phyloP scores from a whole-genome alignment of 2,329 filamentous ascomycete genomes.

The Xylaria sp. region DNA sequence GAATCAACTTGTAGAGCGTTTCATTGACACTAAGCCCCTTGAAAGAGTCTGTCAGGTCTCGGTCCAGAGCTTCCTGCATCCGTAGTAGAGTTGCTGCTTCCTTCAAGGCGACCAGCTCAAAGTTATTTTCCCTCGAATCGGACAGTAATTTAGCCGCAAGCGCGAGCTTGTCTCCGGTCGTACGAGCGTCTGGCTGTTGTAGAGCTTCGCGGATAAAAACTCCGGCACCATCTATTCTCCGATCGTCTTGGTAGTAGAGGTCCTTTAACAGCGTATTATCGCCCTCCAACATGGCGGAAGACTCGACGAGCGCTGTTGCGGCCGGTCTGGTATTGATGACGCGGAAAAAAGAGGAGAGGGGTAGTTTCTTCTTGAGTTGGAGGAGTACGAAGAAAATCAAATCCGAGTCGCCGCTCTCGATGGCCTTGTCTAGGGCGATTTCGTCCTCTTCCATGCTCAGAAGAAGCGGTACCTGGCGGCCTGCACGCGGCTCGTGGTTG shows the following conservation, averaged over 20 bases:
- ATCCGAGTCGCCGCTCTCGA: constrained; percentile 95
- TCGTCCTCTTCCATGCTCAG: constrained; percentile 96
- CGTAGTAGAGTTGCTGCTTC: constrained; percentile 83
- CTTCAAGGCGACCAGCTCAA: constrained; percentile 79
- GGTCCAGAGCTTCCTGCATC: constrained; percentile 88
- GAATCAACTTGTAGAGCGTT: constrained; percentile 89
- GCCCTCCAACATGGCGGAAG: constrained; percentile 74
- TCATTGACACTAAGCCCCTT: constrained; percentile 89
- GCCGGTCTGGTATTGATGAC: constrained; percentile 86
- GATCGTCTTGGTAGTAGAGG: constrained; percentile 96
- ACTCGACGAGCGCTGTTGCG: constrained; percentile 89
- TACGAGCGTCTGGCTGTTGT: constrained; percentile 74
- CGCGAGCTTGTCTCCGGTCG: constrained; percentile 86
- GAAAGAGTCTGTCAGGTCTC: constrained; percentile 81
- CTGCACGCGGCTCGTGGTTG: constrained; percentile 92
- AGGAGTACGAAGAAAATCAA: constrained; percentile 90
- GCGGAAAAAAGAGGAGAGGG: constrained; percentile 91
- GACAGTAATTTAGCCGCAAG: constrained; percentile 83
- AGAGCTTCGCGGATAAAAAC: constrained; percentile 89
- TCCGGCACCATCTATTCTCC: constrained; percentile 86
- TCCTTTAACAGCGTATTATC: constrained; percentile 91
- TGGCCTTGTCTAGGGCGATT: constrained; percentile 93
- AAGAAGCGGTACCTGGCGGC: constrained; percentile 93
- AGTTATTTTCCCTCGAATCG: constrained; percentile 81
- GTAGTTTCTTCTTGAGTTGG: constrained; percentile 88